Evolutionary conservation across 768 basidiomycete species (phyloP).

Genomic region (Suillus plorans): DNA sequence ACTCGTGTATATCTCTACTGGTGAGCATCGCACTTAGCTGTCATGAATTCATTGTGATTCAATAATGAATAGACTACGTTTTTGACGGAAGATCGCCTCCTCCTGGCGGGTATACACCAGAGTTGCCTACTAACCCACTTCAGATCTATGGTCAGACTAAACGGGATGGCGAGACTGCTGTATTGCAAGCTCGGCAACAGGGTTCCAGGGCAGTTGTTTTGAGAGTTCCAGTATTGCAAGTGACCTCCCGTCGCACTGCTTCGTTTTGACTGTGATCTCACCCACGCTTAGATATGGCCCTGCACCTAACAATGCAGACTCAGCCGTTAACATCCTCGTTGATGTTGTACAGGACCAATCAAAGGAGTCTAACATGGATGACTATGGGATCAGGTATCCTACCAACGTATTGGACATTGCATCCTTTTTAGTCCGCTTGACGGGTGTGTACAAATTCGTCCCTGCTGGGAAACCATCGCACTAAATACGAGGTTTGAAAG

Average conservation of each 20-base stretch:
- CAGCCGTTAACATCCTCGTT: slow-evolving; percentile 84
- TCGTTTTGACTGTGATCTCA: slow-evolving; percentile 4
- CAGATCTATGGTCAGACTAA: slow-evolving; percentile 89
- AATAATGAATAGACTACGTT: slow-evolving; percentile 71
- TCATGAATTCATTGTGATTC: slow-evolving; percentile 12
- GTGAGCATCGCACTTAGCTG: slow-evolving; percentile 30
- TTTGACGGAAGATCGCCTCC: slow-evolving; percentile 94
- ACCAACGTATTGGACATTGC: slow-evolving; percentile 91
- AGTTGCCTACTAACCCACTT: slow-evolving; percentile 74
- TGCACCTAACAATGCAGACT: slow-evolving; percentile 79
- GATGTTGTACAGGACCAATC: slow-evolving; percentile 87
- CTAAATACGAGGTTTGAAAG: slow-evolving; percentile 22
- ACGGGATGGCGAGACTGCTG: slow-evolving; percentile 81
- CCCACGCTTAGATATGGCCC: slow-evolving; percentile 72
- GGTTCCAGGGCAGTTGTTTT: slow-evolving; percentile 67
- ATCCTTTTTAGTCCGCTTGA: slow-evolving; percentile 74
- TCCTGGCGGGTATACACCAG: slow-evolving; percentile 56
- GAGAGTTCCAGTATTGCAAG: slow-evolving; percentile 87
- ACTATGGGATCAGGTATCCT: slow-evolving; percentile 89
- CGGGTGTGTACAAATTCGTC: slow-evolving; percentile 44
- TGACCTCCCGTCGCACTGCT: slow-evolving; percentile 1
- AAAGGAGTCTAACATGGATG: slow-evolving; percentile 93
- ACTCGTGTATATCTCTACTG: slow-evolving; percentile 92
- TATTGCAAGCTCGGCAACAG: slow-evolving; percentile 47
- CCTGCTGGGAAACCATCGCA: not conserved